phyloP scores from a whole-genome alignment of 305 asterid species.

The Solanum chacoense region DNA sequence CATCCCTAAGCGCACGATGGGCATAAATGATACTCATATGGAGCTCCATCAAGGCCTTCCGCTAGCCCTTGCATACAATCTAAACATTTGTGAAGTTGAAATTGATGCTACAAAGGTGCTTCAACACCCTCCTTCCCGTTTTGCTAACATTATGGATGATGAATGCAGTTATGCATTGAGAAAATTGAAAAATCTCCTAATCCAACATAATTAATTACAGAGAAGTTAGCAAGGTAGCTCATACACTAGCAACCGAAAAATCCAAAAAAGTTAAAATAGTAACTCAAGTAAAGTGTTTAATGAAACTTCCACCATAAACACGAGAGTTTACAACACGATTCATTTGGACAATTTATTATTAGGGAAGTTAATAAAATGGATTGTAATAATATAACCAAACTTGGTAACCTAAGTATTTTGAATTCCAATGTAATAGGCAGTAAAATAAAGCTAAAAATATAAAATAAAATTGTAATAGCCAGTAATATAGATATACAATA shows the following conservation, averaged over 20 bases:
- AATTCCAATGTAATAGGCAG: not conserved
- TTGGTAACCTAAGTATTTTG: not conserved
- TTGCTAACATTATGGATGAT: not conserved
- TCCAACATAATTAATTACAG: not conserved
- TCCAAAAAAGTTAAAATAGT: too few relatives aligned
- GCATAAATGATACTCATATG: too few relatives aligned
- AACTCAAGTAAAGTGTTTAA: too few relatives aligned
- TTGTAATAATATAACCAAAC: not conserved
- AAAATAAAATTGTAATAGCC: not conserved
- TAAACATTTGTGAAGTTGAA: not conserved
- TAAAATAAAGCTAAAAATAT: not conserved
- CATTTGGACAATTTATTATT: too few relatives aligned
- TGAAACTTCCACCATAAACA: too few relatives aligned
- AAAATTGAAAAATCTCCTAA: not conserved
- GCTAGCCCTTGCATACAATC: not conserved
- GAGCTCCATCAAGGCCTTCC: not conserved
- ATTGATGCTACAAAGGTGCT: not conserved
- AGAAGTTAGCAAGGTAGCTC: not conserved
- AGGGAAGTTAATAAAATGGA: not conserved
- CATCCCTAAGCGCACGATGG: too few relatives aligned
- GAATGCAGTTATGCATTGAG: not conserved
- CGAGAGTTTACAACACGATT: not conserved
- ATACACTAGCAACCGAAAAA: not conserved
- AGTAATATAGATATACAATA: not conserved
- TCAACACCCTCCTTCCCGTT: not conserved